These are phyloP conservation scores for Heritiera fomes DNA, from an alignment of 345 rosid species.

Conservation along the genomic window DNA sequence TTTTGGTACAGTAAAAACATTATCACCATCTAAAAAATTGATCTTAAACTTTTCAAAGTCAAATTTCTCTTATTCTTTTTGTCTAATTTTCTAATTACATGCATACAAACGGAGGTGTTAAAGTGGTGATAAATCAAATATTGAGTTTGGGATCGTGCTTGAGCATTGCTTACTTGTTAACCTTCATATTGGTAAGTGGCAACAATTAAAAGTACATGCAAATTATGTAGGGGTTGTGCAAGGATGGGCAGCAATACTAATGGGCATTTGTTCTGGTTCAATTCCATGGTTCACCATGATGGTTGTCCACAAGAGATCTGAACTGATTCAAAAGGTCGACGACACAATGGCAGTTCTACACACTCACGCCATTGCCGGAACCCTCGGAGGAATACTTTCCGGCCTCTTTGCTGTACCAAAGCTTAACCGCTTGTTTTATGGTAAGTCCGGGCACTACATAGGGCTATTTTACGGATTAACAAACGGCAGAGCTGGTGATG, in stretches of 20 bases:
- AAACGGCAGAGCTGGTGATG: constrained; percentile 18
- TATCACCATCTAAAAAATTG: too few relatives aligned
- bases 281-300: constrained; percentile 53
- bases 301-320: constrained; percentile 39
- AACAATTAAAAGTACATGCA: background rate
- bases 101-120: too few relatives aligned
- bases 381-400: constrained; percentile 39
- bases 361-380: constrained; percentile 49
- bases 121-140: too few relatives aligned
- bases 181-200: background rate
- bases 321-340: constrained; percentile 40
- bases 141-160: too few relatives aligned
- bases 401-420: constrained; percentile 44
- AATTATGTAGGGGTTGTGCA: constrained; percentile 34
- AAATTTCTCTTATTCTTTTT: too few relatives aligned
- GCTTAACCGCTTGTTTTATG: constrained; percentile 35
- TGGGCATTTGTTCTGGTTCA: constrained; percentile 43
- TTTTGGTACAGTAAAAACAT: too few relatives aligned
- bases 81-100: too few relatives aligned
- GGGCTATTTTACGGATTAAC: constrained; percentile 31
- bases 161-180: too few relatives aligned
- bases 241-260: constrained; percentile 50
- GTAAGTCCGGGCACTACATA: constrained; percentile 5
- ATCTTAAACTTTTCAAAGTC: too few relatives aligned
- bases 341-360: constrained; percentile 46